phyloP scores from a whole-genome alignment of 208 protist species.

The Eutreptiella sp. region DNA sequence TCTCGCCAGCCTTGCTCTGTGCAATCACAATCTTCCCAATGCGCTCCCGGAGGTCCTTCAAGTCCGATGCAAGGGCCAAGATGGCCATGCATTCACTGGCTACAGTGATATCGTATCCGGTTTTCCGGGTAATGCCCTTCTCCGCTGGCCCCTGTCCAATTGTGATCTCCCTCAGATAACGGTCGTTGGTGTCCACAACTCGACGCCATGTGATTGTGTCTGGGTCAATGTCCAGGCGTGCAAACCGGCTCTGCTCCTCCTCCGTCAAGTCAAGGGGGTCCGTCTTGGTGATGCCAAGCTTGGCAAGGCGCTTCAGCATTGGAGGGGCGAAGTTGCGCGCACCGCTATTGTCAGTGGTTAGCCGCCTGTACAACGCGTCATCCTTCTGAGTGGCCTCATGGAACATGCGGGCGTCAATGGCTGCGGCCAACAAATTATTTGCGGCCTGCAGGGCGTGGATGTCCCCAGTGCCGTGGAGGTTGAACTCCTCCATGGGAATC shows the following conservation, averaged over 20 bases:
- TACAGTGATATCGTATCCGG: slow-evolving; percentile 93
- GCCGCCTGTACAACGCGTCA: slow-evolving; percentile 67
- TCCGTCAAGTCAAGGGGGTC: slow-evolving; percentile 75
- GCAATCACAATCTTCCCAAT: slow-evolving; percentile 75
- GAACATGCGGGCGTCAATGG: slow-evolving; percentile 93
- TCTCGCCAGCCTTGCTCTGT: slow-evolving; percentile 50
- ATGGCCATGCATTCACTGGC: slow-evolving; percentile 97
- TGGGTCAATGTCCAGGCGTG: slow-evolving; percentile 90
- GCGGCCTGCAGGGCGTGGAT: slow-evolving; percentile 97
- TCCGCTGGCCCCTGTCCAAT: slow-evolving; percentile 83
- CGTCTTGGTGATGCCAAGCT: slow-evolving; percentile 85
- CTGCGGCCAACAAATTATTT: slow-evolving; percentile 92
- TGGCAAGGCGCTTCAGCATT: slow-evolving; percentile 74
- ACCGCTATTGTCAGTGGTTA: slow-evolving; percentile 45
- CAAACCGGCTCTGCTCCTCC: slow-evolving; percentile 78
- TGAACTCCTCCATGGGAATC: slow-evolving; percentile 96
- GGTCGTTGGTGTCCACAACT: slow-evolving; percentile 93
- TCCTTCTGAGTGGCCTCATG: slow-evolving; percentile 89
- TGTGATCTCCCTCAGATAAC: slow-evolving; percentile 89
- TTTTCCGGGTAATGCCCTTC: slow-evolving; percentile 69
- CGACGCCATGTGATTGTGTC: slow-evolving; percentile 91
- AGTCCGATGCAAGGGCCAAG: slow-evolving; percentile 80
- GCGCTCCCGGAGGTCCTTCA: slow-evolving; percentile 87
- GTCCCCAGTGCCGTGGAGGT: slow-evolving; percentile 95
- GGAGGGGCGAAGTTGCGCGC: slow-evolving; percentile 74